Evolutionary conservation across 768 basidiomycete species (phyloP).

Genomic region (Mycena albidolilacea): DNA sequence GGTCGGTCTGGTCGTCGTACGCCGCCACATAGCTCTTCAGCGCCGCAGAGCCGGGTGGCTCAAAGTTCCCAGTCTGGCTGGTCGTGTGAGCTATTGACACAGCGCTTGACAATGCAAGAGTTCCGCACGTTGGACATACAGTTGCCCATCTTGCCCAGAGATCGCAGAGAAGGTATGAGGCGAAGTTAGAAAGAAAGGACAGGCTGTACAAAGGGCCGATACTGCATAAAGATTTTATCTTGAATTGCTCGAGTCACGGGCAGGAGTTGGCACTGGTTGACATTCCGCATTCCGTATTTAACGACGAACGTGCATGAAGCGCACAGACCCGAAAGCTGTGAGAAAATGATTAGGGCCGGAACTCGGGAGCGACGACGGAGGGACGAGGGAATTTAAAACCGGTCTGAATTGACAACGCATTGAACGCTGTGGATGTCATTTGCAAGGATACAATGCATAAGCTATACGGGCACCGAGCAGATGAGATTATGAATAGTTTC

Average conservation of each 20-base stretch:
- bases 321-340: no score
- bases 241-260: slow-evolving; percentile 18
- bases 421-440: no score
- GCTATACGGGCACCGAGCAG: no score
- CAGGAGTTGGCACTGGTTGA: no score
- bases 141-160: slow-evolving; percentile 40
- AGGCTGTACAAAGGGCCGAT: neutral
- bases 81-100: slow-evolving; percentile 38
- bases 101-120: neutral
- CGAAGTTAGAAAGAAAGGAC: neutral
- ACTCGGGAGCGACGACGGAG: no score
- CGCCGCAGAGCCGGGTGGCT: slow-evolving; percentile 37
- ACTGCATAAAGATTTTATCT: slow-evolving; percentile 1
- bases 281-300: no score
- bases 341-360: no score
- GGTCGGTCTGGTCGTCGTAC: slow-evolving; percentile 33
- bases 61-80: slow-evolving; percentile 38
- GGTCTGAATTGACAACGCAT: no score
- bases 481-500: no score
- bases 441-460: no score
- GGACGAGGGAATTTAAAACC: no score
- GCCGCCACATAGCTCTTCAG: slow-evolving; percentile 14
- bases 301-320: no score
- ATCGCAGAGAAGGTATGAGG: neutral
- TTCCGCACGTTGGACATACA: slow-evolving; percentile 40